Percentiles rank a stretch among this genome's conserved stretches.
Conservation (phyloP, 1,284 basidiomycete species). For the Lentinus polychrous region DNA sequence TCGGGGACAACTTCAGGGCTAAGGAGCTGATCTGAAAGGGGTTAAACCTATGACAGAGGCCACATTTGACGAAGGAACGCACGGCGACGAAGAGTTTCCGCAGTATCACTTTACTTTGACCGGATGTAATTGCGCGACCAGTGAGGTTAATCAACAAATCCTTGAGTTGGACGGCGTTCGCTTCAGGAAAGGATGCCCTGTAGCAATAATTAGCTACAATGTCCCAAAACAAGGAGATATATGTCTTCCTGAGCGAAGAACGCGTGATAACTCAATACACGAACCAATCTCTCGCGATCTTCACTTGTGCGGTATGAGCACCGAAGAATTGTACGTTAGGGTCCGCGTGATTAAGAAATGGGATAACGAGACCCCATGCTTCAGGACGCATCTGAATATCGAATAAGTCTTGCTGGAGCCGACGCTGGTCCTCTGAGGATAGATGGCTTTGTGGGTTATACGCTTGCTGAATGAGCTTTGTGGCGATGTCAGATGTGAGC, state of each 20-base stretch:
- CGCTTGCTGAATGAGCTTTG: conserved; percentile 50
- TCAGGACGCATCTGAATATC: conserved; percentile 66
- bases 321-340: conserved; percentile 87
- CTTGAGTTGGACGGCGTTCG: conserved; percentile 44
- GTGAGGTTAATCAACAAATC: conserved; percentile 62
- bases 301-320: conserved; percentile 85
- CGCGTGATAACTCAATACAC: conserved; percentile 18
- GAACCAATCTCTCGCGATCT: conserved; percentile 86
- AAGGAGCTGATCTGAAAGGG: conserved; percentile 60
- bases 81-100: conserved; percentile 85
- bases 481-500: neutral
- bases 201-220: neutral
- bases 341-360: conserved; percentile 63
- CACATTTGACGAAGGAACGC: conserved; percentile 22
- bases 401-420: conserved; percentile 65
- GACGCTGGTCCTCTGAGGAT: conserved; percentile 51
- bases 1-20: conserved; percentile 64
- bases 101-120: conserved; percentile 62
- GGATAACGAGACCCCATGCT: conserved; percentile 76
- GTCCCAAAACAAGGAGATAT: neutral
- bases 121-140: conserved; percentile 45
- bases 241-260: neutral
- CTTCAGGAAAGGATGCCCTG: conserved; percentile 58
- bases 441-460: conserved; percentile 44
- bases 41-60: neutral